Base-by-base conservation (phyloP, 2,329 filamentous ascomycete genomes). In the Scedosporium apiospermum region DNA sequence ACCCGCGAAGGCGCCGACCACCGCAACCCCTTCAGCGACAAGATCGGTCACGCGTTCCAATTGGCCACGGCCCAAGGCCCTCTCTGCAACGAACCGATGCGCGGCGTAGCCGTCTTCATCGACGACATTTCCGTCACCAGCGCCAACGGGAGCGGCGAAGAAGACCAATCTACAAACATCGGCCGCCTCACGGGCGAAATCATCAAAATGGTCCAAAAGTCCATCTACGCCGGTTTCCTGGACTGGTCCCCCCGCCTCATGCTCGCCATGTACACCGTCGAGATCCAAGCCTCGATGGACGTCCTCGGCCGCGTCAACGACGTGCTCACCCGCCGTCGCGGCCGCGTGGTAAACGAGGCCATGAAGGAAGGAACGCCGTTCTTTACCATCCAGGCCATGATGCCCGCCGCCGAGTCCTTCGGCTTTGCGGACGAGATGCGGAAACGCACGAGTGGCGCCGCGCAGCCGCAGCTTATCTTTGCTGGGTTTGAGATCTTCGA, bases 221-320 rank as follows among this genome's bases (percentile, higher is more conserved):
- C 88, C n/a, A 91, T 99, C 65, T 85, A 88, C 60, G 81, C 88
- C 66, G 93, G 88, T 23, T 96, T 98, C 79, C 80, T 97, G 18
- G 95, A 98, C 79, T 99, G 95, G 95, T 93, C 89, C 46, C 90
- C 95, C 0, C 87, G 95, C n/a, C 84, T 99, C 67, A 86, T 98
- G 77, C 85, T 99, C 55, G 95, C 95, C 60, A 98, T 98, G 91
- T 99, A 99, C 78, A 91, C 86, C 62, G 96, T 93, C 73, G 95
- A 98, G 73, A 98, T 99, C 70, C 95, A 98, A 81, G 92, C 93
- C 34, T 93, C 90, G 23, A 93, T 93, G 69, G 95, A 98, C 75
- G 95, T 98, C 51, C 86, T 99, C 4, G 95, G 95, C 23, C 88
- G 91, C 34, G 95, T 98, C 41, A 99, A 99, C 80, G 91, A 90